Evolutionary conservation across 2,329 filamentous ascomycete genomes (phyloP).

Genomic region (Colletotrichum chlorophyti): DNA sequence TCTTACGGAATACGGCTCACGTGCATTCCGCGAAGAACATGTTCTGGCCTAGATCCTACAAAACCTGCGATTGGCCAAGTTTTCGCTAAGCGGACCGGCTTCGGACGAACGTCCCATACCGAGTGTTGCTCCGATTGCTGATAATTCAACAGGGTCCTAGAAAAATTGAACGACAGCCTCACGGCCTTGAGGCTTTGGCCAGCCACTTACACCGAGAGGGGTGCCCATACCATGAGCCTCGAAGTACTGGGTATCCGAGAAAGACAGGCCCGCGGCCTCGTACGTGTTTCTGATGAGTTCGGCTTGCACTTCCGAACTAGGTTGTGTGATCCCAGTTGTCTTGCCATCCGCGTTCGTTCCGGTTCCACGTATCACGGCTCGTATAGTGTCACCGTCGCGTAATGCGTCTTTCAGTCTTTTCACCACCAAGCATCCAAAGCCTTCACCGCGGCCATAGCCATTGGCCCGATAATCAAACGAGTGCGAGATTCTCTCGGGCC

Average conservation of each 20-base stretch:
- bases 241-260: conserved; percentile 41
- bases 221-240: conserved; percentile 55
- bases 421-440: conserved; percentile 44
- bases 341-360: conserved; percentile 43
- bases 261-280: neutral
- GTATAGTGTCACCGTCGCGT: conserved; percentile 45
- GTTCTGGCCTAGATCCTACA: conserved; percentile 43
- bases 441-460: conserved; percentile 53
- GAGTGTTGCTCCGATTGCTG: conserved; percentile 53
- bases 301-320: conserved; percentile 43
- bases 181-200: neutral
- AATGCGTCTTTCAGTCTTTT: conserved; percentile 49
- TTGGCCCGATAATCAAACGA: conserved; percentile 44
- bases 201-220: neutral
- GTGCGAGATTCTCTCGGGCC: conserved; percentile 27
- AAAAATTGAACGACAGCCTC: conserved; percentile 49
- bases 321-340: conserved; percentile 44
- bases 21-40: too few relatives aligned
- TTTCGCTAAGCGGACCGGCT: conserved; percentile 38
- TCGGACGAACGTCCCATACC: conserved; percentile 39
- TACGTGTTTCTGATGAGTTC: conserved; percentile 29
- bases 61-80: too few relatives aligned
- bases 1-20: too few relatives aligned
- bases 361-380: conserved; percentile 39
- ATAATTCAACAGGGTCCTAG: conserved; percentile 61